Percentiles rank a stretch among this genome's conserved stretches.
These are phyloP conservation scores for Aspergillus sparsus DNA, from an alignment of 495 filamentous ascomycete genomes.

Conservation along the genomic window DNA sequence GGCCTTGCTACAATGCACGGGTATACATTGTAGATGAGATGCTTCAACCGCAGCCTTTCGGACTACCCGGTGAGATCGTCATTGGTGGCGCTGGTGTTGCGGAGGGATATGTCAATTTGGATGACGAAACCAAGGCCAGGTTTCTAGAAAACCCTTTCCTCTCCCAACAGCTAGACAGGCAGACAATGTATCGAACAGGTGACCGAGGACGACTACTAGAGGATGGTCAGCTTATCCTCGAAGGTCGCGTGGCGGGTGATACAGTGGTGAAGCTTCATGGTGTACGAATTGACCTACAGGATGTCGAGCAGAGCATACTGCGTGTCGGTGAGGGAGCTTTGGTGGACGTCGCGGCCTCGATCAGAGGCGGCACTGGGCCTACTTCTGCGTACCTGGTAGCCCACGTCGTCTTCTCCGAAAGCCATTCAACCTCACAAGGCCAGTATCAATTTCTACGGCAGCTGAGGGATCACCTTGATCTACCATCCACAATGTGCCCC, in stretches of 20 bases:
- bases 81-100: conserved; percentile 42
- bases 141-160: conserved; percentile 30
- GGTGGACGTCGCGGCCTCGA: conserved; percentile 23
- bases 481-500: conserved; percentile 10
- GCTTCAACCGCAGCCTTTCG: conserved; percentile 43
- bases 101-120: conserved; percentile 36
- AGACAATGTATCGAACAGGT: conserved; percentile 31
- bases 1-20: conserved; percentile 33
- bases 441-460: neutral
- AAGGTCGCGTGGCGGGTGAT: conserved; percentile 39
- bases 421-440: neutral
- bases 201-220: conserved; percentile 21
- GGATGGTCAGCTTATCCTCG: conserved; percentile 33
- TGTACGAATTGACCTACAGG: conserved; percentile 50
- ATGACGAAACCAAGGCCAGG: conserved; percentile 33
- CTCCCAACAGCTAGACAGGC: neutral
- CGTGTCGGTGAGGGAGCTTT: conserved; percentile 33
- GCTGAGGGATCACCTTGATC: neutral
- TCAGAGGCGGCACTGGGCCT: neutral
- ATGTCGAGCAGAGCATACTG: conserved; percentile 42
- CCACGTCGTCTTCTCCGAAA: conserved; percentile 29
- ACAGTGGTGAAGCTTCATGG: conserved; percentile 54
- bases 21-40: conserved; percentile 49
- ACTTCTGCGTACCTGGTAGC: conserved; percentile 42
- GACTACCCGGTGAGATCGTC: conserved; percentile 43